These are phyloP conservation scores for Neurospora crassa DNA, from an alignment of 2,329 filamentous ascomycete genomes.

Conservation along the genomic window DNA sequence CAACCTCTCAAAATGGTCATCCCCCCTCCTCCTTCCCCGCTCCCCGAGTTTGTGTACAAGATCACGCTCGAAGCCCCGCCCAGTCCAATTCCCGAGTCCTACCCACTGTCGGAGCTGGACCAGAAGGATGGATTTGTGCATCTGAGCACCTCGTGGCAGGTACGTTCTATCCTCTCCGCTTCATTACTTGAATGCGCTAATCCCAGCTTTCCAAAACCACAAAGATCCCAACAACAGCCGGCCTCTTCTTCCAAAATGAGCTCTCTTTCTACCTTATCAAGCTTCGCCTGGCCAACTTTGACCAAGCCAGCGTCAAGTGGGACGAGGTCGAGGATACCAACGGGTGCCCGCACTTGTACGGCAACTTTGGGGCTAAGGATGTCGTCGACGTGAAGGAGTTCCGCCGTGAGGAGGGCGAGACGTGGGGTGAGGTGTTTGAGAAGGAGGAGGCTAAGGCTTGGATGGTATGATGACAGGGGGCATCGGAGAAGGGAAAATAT, in stretches of 20 bases:
- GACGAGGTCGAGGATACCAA: slow-evolving; percentile 34
- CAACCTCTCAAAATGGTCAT: slow-evolving; percentile 6
- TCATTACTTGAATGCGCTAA: too few relatives aligned
- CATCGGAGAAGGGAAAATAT: background rate
- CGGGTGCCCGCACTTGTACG: slow-evolving; percentile 50
- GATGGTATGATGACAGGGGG: slow-evolving; percentile 24
- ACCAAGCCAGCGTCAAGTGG: slow-evolving; percentile 37
- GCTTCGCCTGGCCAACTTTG: slow-evolving; percentile 37
- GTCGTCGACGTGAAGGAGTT: slow-evolving; percentile 39
- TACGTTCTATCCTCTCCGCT: slow-evolving; percentile 18
- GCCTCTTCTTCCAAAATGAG: slow-evolving; percentile 32
- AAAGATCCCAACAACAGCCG: slow-evolving; percentile 35
- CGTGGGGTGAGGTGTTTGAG: slow-evolving; percentile 33
- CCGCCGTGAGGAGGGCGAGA: slow-evolving; percentile 30
- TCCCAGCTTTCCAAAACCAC: background rate
- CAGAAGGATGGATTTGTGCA: slow-evolving; percentile 52
- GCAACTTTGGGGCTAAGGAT: slow-evolving; percentile 44
- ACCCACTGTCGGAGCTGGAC: slow-evolving; percentile 51
- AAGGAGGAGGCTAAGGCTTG: slow-evolving; percentile 30
- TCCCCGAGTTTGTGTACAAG: slow-evolving; percentile 46
- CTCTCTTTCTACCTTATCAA: slow-evolving; percentile 42
- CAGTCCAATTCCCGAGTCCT: slow-evolving; percentile 40
- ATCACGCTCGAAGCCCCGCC: slow-evolving; percentile 45
- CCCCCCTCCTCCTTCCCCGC: slow-evolving; percentile 19
- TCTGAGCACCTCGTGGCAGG: slow-evolving; percentile 47